Base-by-base conservation (phyloP, 208 protist species). In the Leptomonas seymouri region DNA sequence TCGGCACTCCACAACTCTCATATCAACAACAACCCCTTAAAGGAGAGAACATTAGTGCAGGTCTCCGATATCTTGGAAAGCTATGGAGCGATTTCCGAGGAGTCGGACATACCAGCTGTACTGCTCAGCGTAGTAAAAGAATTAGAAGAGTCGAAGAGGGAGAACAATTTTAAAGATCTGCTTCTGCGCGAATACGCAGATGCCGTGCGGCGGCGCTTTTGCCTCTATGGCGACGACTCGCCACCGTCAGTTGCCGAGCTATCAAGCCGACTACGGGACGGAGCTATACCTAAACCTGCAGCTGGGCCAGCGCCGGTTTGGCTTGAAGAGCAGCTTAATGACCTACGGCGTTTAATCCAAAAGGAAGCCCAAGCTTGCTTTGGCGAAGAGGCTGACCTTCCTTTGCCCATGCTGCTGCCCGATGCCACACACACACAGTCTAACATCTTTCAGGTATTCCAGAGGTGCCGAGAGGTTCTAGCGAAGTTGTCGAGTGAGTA, bases 21-120 rank as follows among this genome's bases (percentile, higher is more conserved):
- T 14, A 21, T 53, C 4, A 30, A 14, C 23, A 25, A 15, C 23
- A 59, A 41, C 28, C 55, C 61, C 4, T 31, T 58, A 21, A 55
- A 58, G 21, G 59, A 72, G n/a, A 72, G 63, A 27, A 68, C 50
- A 1, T 61, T 80, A 7, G 49, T 71, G 28, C 69, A 89, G 50
- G 71, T 91, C 9, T 81, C 80, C 56, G 85, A 93, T 42, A 80
- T 93, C 25, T 74, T 93, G 23, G 83, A 81, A 44, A 58, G 54
- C 15, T 87, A 87, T 42, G 82, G 82, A 11, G 21, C 67, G 7
- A 78, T 84, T 41, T n/a, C 57, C 23, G 53, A 69, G 20, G 67
- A 79, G 18, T 44, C 69, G 3, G 75, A 81, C 34, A 71, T 78
- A n/a, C 78, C 81, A 4, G 41, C 65, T 36, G 75, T 90, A 6